Evolutionary conservation across 495 filamentous ascomycete genomes (phyloP), one percentile per base, ranked within the genome.

Genomic region (Barbatosphaeria neglecta): DNA sequence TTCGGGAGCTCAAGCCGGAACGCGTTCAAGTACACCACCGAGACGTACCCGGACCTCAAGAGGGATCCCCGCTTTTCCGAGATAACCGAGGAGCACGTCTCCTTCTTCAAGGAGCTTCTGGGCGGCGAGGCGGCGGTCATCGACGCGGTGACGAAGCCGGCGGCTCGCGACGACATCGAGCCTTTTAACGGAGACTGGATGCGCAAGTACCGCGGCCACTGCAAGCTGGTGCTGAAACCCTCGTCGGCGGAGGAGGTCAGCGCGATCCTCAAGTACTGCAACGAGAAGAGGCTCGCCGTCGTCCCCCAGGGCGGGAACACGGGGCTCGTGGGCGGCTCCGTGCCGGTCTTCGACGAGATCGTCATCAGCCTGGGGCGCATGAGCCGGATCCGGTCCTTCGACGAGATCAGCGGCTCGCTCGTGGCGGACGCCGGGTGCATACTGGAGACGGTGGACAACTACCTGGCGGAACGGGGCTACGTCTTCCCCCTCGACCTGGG

Each of bases 301-400:
- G 90, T 96, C n/a, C 92, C 92, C 0, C 92, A 98, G 68, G 92
- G 92, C 49, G 92, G 92, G 39, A 98, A 98, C 62, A 89, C 93
- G 4, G 93, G 92, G 13, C 71, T 98, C 28, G 92, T 98, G 15
- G 92, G 92, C 43, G 92, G 92, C 38, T 90, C 85, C 1, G 84
- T 98, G 39, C 93, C 92, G 2, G 86, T 98, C 23, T 96, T 95
- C 63, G 92, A 98, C 60, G 92, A 98, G 72, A 94, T 98, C 55
- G 84, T 98, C 51, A 76, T 98, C 74, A 92, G 80, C 63, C 82
- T 87, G 51, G 76, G 78, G 50, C 80, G 84, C 37, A 89, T 97
- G 84, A 94, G 89, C 73, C 68, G 81, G 55, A 93, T 98, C 47
- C 77, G 83, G 55, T 86, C 81, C 3, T 98, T 98, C 58, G 90